These are phyloP conservation scores for Neurospora africana DNA, from an alignment of 495 filamentous ascomycete species.

Conservation along the genomic window DNA sequence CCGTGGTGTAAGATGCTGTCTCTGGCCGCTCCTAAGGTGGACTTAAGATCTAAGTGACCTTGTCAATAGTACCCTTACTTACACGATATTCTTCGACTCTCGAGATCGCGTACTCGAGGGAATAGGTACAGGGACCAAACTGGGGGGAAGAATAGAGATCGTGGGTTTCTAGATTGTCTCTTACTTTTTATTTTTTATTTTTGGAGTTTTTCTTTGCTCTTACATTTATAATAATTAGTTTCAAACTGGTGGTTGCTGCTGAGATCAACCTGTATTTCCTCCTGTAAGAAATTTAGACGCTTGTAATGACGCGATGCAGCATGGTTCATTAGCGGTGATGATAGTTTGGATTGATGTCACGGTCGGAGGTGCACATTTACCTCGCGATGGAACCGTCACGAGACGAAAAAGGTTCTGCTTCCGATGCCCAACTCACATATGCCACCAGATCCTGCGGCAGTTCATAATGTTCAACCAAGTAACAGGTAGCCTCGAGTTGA, in stretches of 20 bases:
- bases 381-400: neutral
- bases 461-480: neutral
- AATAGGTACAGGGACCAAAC: neutral
- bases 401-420: neutral
- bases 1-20: neutral
- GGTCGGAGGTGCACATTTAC: neutral
- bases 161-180: neutral
- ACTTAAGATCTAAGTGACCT: neutral
- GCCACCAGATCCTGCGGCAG: neutral
- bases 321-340: neutral
- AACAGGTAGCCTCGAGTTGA: neutral
- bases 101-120: neutral
- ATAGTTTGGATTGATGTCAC: neutral
- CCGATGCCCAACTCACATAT: neutral
- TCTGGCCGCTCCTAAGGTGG: neutral
- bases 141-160: neutral
- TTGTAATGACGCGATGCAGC: neutral
- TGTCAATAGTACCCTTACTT: neutral
- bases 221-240: neutral
- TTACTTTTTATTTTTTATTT: neutral
- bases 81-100: neutral
- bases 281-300: neutral
- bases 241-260: neutral
- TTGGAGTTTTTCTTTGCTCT: neutral
- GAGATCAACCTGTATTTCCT: neutral